Evolutionary conservation across 768 basidiomycete genomes (phyloP), one percentile per base, ranked within the genome.

Genomic region (Hemileccinum rubropunctum): DNA sequence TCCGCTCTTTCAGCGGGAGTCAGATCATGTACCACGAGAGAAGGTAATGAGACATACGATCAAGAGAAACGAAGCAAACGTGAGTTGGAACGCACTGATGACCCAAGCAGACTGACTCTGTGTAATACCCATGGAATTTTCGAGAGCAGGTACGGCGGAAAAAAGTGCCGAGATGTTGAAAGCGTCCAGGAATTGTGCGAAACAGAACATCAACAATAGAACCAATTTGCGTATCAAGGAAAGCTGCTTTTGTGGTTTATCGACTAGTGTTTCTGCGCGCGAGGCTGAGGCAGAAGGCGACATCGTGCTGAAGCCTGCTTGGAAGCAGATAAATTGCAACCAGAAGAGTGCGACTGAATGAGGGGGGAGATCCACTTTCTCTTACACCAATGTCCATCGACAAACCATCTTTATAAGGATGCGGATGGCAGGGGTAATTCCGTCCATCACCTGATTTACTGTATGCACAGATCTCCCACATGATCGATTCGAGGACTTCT

Each of bases 141-240:
- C 55, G 23, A 76, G 63, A 28, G 60, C 58, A 14, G 74, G 73
- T 38, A 76, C 66, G 8, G 69, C 72, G 8, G 73, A 61, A 37
- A 74, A 69, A 18, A 73, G 63, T 27, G 72, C 64, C 13, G 71
- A 68, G 48, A 70, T 73, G 54, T 70, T 73, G 62, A 78, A 72
- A 12, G 71, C 59, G 32, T 78, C 78, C 45, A 76, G 56, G 52
- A 74, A 76, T 41, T 74, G 68, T 12, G 75, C 71, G n/a, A 69
- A 60, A 53, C 73, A 76, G 32, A 77, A 70, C 11, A 75, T 49
- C 13, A 55, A 30, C 2, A 78, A 59, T 15, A 78, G 50, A 18
- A 64, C 18, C 3, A 43, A 46, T 59, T 64, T 73, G 50, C 58
- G 63, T 34, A 50, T 43, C 44, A 40, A 49, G 32, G 63, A 69